A percentile compares a stretch with the other conserved stretches of the same genome.
Evolutionary conservation across 2,329 filamentous ascomycete genomes (phyloP).

Genomic region (Pseudonectria buxi): DNA sequence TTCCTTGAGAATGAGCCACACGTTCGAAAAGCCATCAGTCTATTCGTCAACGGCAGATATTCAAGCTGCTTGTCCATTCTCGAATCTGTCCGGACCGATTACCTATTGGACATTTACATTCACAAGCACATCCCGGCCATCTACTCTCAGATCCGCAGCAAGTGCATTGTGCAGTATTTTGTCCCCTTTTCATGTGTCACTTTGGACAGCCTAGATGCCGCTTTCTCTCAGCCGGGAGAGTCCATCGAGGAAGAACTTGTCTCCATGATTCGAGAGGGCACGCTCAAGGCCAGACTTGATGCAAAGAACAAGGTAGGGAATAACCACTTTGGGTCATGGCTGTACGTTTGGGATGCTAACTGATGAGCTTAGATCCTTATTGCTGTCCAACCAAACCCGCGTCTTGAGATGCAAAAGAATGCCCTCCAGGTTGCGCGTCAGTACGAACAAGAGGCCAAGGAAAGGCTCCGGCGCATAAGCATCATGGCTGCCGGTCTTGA

Average conservation of each 20-base stretch:
- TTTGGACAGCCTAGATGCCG: conserved; percentile 66
- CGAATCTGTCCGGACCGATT: conserved; percentile 75
- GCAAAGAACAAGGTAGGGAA: conserved; percentile 68
- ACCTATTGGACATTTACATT: conserved; percentile 83
- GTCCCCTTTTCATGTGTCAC: conserved; percentile 85
- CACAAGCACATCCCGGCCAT: conserved; percentile 64
- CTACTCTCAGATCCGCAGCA: conserved; percentile 71
- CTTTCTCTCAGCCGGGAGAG: conserved; percentile 60
- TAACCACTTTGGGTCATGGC: no score
- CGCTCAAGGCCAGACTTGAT: conserved; percentile 75
- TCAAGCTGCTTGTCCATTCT: conserved; percentile 76
- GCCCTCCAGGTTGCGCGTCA: conserved; percentile 61
- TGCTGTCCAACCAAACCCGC: conserved; percentile 59
- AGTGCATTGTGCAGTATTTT: conserved; percentile 91
- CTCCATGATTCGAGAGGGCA: conserved; percentile 65
- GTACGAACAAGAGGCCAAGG: conserved; percentile 68
- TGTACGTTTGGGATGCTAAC: conserved; percentile 8
- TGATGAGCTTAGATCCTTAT: conserved; percentile 54
- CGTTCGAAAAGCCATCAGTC: conserved; percentile 80
- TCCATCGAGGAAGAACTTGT: conserved; percentile 70
- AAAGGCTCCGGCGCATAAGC: conserved; percentile 72
- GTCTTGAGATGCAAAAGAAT: conserved; percentile 62
- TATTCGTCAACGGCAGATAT: conserved; percentile 89
- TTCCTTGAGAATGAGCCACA: conserved; percentile 93
- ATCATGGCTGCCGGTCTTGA: conserved; percentile 71